Conservation (phyloP, 495 filamentous ascomycete species). For the Xylaria castorea region DNA sequence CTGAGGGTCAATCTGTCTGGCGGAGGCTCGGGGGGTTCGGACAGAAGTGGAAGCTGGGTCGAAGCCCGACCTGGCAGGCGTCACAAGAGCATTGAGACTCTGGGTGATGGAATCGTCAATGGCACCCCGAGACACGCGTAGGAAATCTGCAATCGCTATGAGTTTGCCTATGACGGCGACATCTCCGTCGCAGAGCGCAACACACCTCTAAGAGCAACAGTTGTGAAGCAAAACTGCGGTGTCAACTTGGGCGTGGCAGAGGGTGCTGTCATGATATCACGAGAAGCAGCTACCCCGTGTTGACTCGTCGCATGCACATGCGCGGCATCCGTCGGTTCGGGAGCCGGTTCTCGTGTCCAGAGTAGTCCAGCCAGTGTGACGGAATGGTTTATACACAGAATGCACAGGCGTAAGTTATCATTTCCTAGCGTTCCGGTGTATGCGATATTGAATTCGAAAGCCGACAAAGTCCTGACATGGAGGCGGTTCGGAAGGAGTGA, state of each 20-base stretch:
- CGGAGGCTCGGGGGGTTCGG: conserved; percentile 58
- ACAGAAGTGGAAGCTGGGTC: conserved; percentile 77
- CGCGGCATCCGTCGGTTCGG: conserved; percentile 47
- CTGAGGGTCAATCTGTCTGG: conserved; percentile 60
- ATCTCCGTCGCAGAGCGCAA: conserved; percentile 15
- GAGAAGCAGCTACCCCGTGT: conserved; percentile 28
- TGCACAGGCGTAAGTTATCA: neutral
- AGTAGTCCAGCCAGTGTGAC: conserved; percentile 56
- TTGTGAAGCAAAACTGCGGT: conserved; percentile 94
- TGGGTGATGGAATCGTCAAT: conserved; percentile 94
- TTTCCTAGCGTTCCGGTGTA: neutral
- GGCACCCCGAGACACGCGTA: conserved; percentile 81
- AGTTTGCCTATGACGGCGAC: neutral
- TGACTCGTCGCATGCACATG: conserved; percentile 31
- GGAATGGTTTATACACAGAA: conserved; percentile 26
- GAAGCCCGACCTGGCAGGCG: conserved; percentile 73
- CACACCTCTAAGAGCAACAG: conserved; percentile 80
- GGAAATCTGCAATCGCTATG: conserved; percentile 72
- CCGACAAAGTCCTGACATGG: neutral
- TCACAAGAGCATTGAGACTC: conserved; percentile 88
- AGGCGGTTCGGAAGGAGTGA: neutral
- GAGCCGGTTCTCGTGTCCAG: conserved; percentile 53
- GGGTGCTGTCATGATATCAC: conserved; percentile 66
- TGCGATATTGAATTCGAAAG: neutral
- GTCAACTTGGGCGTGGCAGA: conserved; percentile 69